Base-by-base conservation (phyloP, 2,329 filamentous ascomycete genomes). In the Claviceps sp. region DNA sequence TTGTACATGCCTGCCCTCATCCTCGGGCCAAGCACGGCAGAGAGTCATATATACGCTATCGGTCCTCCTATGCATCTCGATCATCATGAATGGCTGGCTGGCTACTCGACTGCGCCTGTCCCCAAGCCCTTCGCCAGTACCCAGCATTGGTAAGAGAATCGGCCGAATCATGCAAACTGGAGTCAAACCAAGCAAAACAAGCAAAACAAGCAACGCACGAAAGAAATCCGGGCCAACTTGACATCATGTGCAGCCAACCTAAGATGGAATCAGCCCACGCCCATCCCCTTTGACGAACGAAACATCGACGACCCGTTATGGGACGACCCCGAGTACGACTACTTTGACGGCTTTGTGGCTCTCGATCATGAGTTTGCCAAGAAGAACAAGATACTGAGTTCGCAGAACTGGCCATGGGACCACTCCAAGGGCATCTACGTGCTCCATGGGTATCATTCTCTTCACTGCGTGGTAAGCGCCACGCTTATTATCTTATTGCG, bases 381-480 rank as follows among this genome's bases (percentile, higher is more conserved):
- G 16, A 14, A 48, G 2, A 57, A 61, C 13, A 56, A 42, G 9
- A 55, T 65, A 18, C 57, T 50, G 2, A 51, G 18, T 1, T 57
- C 63, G 1, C 61, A 63, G 49, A 47, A 56, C 5, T 65, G 64
- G 48, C 63, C 64, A 0, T 66, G 63, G 63, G 64, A 66, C 47
- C 24, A 57, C 7, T 53, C 47, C 18, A 61, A 62, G 37, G 61
- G 62, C 2, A 45, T 65, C 9, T 65, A 64, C 46, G 50, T 65
- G 9, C 48, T 66, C 16, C 56, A 64, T 40, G 63, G 57, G 5
- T 59, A 54, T 47, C 63, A 66, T 51, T 59, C 60, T 41, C 49
- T 66, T 6, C 63, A 66, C 51, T 65, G 64, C 50, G 50, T 66
- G 13, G 48, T 54, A 51, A 18, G 44, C 20, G 22, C 22, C n/a